Base-by-base conservation (phyloP, 768 basidiomycete species). In the Russula dissimulans region DNA sequence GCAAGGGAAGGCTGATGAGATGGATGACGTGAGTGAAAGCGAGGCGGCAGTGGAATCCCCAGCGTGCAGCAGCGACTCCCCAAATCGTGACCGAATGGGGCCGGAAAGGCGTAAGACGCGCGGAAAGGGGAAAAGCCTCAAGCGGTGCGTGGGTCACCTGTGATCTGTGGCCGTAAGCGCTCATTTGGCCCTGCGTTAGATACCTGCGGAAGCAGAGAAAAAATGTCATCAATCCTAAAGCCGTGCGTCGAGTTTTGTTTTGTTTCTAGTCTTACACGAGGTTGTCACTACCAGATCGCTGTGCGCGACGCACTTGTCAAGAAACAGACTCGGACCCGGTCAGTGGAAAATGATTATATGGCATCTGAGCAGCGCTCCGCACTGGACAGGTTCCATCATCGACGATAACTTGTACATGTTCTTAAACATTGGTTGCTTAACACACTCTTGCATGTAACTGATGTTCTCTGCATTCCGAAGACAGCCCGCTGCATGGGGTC, bases 121-220 rank as follows among this genome's bases (percentile, higher is more conserved):
- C 38, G 93, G 94, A 15, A 93, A 86, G 70, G 83, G 82, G 29
- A 93, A 91, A 78, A 87, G 84, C 70, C 69, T 94, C 69, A 95
- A 93, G 72, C 78, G 92, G 77, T 84, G 44, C 44, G 56, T 67
- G 10, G 36, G 17, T 26, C 9, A 26, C 32, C 29, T 31, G 34
- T 44, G 17, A 38, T 15, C n/a, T 50, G 43, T 4, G 2, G 12
- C 36, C 46, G 6, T 43, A 34, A n/a, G 38, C 26, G 44, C 34
- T 60, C 32, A 42, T 11, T 15, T 53, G 15, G 22, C 39, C 14
- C 54, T 45, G 18, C 15, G 14, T 5, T 31, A 82, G 81, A 48
- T 89, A 84, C 71, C 71, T 97, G 63, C 80, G 90, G 67, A 97
- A 94, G 76, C 89, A 95, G 72, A 83, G 91, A 70, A 93, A 95